phyloP scores from a whole-genome alignment of 345 rosid species.

The Linum lewisii region DNA sequence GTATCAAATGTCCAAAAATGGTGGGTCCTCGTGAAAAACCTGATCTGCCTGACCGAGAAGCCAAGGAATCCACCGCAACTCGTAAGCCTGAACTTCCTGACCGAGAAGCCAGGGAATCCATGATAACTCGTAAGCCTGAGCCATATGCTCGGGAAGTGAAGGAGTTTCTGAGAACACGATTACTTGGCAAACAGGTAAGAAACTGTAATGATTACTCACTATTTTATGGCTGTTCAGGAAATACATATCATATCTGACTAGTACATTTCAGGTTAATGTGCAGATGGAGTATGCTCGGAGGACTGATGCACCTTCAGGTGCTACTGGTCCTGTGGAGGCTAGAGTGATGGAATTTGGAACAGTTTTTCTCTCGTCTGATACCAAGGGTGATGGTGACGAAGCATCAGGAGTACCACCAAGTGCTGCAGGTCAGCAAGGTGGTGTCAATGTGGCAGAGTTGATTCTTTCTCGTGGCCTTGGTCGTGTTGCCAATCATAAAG shows the following conservation, averaged over 20 bases:
- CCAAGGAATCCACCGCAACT: no score
- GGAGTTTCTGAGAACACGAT: constrained; percentile 73
- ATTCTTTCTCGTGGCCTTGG: constrained; percentile 75
- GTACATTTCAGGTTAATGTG: constrained; percentile 54
- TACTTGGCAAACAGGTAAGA: constrained; percentile 66
- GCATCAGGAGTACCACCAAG: constrained; percentile 34
- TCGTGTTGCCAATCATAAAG: constrained; percentile 70
- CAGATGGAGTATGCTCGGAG: constrained; percentile 95
- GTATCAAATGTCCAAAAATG: constrained; percentile 85
- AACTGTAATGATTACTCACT: background rate
- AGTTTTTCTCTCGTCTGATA: constrained; percentile 53
- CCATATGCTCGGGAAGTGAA: no score
- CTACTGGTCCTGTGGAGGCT: constrained; percentile 52
- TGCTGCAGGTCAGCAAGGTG: constrained; percentile 38
- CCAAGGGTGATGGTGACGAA: constrained; percentile 52
- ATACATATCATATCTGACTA: background rate
- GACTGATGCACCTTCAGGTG: constrained; percentile 47
- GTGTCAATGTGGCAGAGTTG: constrained; percentile 75
- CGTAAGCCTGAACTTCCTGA: no score
- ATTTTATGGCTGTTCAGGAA: no score
- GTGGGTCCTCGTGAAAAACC: constrained; percentile 85
- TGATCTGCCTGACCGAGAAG: constrained; percentile 88
- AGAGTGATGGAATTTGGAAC: constrained; percentile 95
- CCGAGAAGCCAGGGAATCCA: no score
- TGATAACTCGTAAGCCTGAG: no score